Base-by-base conservation (phyloP, 148 eudicot species). In the Amaranthus hypochondriacus region DNA sequence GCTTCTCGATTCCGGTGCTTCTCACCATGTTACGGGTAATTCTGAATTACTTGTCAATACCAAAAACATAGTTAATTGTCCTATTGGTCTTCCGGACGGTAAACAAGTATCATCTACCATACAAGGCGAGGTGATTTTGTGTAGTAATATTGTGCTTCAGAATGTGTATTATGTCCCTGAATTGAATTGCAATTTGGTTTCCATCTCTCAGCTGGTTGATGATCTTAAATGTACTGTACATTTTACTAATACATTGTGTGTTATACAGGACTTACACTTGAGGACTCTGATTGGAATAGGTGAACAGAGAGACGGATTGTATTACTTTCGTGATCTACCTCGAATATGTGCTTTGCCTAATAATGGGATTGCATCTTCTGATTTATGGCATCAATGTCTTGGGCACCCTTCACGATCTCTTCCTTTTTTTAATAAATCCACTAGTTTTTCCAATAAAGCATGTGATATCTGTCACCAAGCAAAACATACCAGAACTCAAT, bases 181-280 rank as follows among this genome's bases (percentile, higher is more conserved):
- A 28, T 28, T 28, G 39, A 28, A 28, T 28, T 28, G 39, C 39
- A 2, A 28, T 28, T 28, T 28, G 39, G 2, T 11, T 7, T 56
- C 13, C 13, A 12, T 39, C 48, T 62, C 48, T 5, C 10, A 62
- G 2, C 48, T 62, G 6, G 4, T 39, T 9, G 66, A 62, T 5
- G 48, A 0, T 11, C 10, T 47, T 4, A 47, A 65, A 3, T 65
- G 12, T 65, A 6, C 47, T 65, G 48, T 65, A 5, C 49, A 65
- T 9, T 12, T 65, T n/a, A 65, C 68, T 44, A 65, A 65, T 12
- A 11, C 46, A 44, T 65, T 65, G 12, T 65, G 68, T 46, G 68
- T 47, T 42, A 44, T 65, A 43, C 68, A 65, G 51, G 51, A 65
- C 52, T 18, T 2, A 7, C 46, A 13, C 13, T 65, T 44, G 18